Evolutionary conservation across 371 early-diverging fungal species (phyloP), one percentile per base, ranked within the genome.

Genomic region (Rhizomucor pusillus): DNA sequence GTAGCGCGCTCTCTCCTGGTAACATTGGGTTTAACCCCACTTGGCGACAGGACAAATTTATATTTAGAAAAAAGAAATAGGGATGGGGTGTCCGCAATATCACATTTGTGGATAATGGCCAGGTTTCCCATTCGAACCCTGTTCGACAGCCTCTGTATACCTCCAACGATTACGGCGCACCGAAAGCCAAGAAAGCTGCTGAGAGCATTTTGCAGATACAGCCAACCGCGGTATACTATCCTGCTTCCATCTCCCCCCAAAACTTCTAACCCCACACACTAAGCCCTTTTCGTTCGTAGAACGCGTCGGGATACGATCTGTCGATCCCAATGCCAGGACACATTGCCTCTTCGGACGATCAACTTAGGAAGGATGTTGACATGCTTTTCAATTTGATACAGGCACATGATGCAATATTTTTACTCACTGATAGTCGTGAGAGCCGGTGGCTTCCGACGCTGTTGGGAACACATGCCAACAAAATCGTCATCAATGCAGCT

Each of bases 251-350:
- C 29, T 29, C 29, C 29, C 29, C 29, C 29, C 34, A 16, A 12
- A 22, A 24, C 41, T 41, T 50, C 9, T 16, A 47, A 22, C 47
- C 20, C 20, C 18, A 40, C 25, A 23, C 10, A 19, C 22, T 29
- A 29, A 29, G 29, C 29, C 34, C 33, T 49, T 16, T 13, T 37
- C 12, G 19, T 36, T 16, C 23, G 3, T 63, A 90, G 90, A 80
- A 80, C 36, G 67, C 91, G 0, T 66, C 63, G 19, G 97, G 95
- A 3, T 59, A 79, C 57, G 46, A 67, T 11, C 45, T 97, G 41
- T 75, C 77, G 33, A 93, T 98, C 33, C 98, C 97, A 0, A 97
- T 97, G 97, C 98, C 97, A 0, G 98, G 97, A 4, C 97, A 97
- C 61, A 64, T 85, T 1, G 69, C 83, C 16, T 50, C 79, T 18